Evolutionary conservation across 768 basidiomycete species (phyloP).

Genomic region (Rhodotorula babjevae): DNA sequence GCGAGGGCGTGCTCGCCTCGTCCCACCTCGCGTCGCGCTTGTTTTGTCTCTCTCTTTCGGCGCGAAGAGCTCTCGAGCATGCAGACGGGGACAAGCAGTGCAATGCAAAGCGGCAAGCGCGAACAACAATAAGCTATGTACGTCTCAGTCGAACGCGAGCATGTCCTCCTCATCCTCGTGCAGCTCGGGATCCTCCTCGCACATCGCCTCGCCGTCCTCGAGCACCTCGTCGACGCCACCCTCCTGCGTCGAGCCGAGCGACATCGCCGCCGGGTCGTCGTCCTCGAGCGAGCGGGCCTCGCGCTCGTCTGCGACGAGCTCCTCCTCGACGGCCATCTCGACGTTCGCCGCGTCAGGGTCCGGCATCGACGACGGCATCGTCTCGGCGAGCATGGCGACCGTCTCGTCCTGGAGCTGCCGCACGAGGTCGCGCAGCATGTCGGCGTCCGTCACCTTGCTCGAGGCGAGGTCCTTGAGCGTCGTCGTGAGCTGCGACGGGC

Average conservation of each 20-base stretch:
- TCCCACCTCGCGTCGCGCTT: not conserved
- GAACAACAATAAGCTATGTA: not conserved
- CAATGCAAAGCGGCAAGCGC: not conserved
- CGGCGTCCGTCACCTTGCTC: not conserved
- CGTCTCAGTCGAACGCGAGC: conserved; percentile 10
- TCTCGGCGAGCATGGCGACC: conserved; percentile 15
- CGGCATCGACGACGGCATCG: not conserved
- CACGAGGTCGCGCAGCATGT: not conserved
- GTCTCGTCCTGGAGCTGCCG: conserved; percentile 6
- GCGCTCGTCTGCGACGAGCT: not conserved
- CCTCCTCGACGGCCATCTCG: not conserved
- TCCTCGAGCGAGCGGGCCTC: not conserved
- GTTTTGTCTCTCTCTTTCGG: not conserved
- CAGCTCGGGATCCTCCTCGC: not conserved
- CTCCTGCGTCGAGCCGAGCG: not conserved
- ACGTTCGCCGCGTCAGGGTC: not conserved
- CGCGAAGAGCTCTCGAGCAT: not conserved
- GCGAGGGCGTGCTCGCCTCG: no score
- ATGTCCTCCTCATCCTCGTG: not conserved
- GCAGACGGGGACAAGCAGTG: not conserved
- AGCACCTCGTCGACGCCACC: not conserved
- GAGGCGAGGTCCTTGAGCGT: not conserved
- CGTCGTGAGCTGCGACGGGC: conserved; percentile 21
- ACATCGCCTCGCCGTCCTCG: not conserved
- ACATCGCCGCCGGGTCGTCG: not conserved